Percentiles rank a stretch among this genome's conserved stretches.
Evolutionary conservation across 2,329 filamentous ascomycete genomes (phyloP).

Genomic region (Epicoccum sorghinum): DNA sequence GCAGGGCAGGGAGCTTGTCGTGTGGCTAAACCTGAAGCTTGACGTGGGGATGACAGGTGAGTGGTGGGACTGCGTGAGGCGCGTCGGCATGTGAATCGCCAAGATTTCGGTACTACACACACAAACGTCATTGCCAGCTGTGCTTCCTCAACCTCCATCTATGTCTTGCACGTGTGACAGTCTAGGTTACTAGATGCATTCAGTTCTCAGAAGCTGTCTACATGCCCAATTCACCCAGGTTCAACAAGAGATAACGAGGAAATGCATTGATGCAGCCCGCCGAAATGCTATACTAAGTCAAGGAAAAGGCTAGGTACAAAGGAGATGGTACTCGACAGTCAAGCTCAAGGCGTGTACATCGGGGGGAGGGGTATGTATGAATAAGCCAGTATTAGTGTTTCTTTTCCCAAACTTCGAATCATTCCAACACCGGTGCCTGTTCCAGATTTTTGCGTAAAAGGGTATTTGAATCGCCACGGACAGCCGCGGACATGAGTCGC

Average conservation of each 20-base stretch:
- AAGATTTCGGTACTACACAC: constrained; percentile 22
- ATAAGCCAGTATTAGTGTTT: constrained; percentile 40
- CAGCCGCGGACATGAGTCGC: background rate
- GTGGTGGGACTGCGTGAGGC: constrained; percentile 23
- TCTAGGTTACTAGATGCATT: constrained; percentile 5
- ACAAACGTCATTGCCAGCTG: constrained; percentile 1
- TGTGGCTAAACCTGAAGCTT: constrained; percentile 17
- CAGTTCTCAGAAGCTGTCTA: constrained; percentile 5
- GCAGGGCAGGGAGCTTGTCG: constrained; percentile 11
- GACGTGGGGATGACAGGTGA: constrained; percentile 20
- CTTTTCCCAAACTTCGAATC: constrained; percentile 20
- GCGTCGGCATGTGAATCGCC: constrained; percentile 35
- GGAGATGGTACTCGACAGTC: constrained; percentile 37
- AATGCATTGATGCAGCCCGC: constrained; percentile 32
- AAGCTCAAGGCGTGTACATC: constrained; percentile 16
- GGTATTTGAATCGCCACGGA: constrained; percentile 16
- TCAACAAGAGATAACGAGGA: constrained; percentile 16
- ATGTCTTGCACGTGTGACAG: too few relatives aligned
- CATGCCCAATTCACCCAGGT: constrained; percentile 12
- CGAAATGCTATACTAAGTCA: constrained; percentile 38
- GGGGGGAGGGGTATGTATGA: constrained; percentile 31
- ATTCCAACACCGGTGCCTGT: constrained; percentile 19
- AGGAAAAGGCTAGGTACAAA: constrained; percentile 36
- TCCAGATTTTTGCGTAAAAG: constrained; percentile 19
- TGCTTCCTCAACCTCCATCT: background rate